A percentile compares a stretch with the other conserved stretches of the same genome.
Evolutionary conservation across 2,329 filamentous ascomycete genomes (phyloP).

Genomic region (Beauveria sp.): DNA sequence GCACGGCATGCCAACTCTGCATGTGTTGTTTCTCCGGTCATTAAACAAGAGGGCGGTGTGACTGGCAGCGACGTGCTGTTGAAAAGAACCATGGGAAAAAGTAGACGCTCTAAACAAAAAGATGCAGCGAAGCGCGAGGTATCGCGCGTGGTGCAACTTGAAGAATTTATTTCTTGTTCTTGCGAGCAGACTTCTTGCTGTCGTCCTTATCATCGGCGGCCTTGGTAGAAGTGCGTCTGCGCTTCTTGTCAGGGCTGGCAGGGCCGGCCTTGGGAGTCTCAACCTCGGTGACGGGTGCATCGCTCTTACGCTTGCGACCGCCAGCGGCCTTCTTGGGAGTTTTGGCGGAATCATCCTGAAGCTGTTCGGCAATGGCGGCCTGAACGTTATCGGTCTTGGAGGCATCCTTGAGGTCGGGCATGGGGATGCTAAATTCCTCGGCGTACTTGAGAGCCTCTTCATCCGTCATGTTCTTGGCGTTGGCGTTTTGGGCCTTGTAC

Average conservation of each 20-base stretch:
- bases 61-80: not conserved
- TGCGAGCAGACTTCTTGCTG: slow-evolving; percentile 51
- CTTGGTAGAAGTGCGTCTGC: slow-evolving; percentile 50
- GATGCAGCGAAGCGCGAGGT: not conserved
- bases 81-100: slow-evolving; percentile 10
- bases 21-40: not conserved
- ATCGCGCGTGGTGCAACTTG: not conserved
- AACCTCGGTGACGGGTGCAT: slow-evolving; percentile 33
- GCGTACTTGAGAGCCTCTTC: slow-evolving; percentile 53
- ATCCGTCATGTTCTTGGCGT: slow-evolving; percentile 54
- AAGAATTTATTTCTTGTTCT: slow-evolving; percentile 43
- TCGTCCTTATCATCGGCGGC: slow-evolving; percentile 47
- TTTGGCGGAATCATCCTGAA: slow-evolving; percentile 43
- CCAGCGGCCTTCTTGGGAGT: slow-evolving; percentile 48
- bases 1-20: not conserved
- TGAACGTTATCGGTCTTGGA: slow-evolving; percentile 38
- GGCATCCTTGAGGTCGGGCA: slow-evolving; percentile 40
- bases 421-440: slow-evolving; percentile 47
- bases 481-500: slow-evolving; percentile 52
- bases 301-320: slow-evolving; percentile 50
- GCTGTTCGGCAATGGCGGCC: slow-evolving; percentile 52
- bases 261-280: slow-evolving; percentile 34
- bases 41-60: not conserved
- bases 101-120: not conserved
- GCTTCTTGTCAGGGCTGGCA: slow-evolving; percentile 55